phyloP scores from a whole-genome alignment of 345 rosid species.

The Populus tremula region DNA sequence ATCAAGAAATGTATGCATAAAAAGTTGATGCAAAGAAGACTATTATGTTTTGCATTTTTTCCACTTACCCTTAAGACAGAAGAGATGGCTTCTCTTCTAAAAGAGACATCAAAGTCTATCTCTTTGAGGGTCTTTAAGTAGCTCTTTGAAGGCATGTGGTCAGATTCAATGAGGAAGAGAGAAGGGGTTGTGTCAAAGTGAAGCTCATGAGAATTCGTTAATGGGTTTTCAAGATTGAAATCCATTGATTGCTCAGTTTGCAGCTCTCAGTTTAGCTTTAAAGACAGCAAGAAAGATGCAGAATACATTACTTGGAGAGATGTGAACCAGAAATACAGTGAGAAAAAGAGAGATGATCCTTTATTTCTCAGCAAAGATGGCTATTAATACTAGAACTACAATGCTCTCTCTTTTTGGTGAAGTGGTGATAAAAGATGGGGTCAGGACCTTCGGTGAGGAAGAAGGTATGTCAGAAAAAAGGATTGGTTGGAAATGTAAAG shows the following conservation, averaged over 20 bases:
- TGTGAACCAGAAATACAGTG: neutral
- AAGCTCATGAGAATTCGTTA: conserved; percentile 27
- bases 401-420: neutral
- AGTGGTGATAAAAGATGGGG: neutral
- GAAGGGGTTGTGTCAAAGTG: conserved; percentile 23
- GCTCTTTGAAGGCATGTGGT: conserved; percentile 57
- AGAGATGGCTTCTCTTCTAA: conserved; percentile 47
- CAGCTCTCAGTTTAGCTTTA: neutral
- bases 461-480: neutral
- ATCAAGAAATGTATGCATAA: neutral
- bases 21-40: neutral
- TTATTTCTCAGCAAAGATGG: neutral
- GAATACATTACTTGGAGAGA: neutral
- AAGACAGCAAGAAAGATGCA: neutral
- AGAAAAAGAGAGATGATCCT: neutral
- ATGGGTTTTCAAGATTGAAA: conserved; percentile 73
- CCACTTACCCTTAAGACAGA: conserved; percentile 44
- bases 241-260: conserved; percentile 46
- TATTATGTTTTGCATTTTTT: neutral
- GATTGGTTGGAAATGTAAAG: neutral
- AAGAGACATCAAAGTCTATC: conserved; percentile 34
- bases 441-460: neutral
- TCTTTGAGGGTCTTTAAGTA: conserved; percentile 40
- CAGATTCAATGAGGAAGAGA: conserved; percentile 55
- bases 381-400: neutral